phyloP scores from a whole-genome alignment of 345 rosid species.

The Eucalyptus regnans region DNA sequence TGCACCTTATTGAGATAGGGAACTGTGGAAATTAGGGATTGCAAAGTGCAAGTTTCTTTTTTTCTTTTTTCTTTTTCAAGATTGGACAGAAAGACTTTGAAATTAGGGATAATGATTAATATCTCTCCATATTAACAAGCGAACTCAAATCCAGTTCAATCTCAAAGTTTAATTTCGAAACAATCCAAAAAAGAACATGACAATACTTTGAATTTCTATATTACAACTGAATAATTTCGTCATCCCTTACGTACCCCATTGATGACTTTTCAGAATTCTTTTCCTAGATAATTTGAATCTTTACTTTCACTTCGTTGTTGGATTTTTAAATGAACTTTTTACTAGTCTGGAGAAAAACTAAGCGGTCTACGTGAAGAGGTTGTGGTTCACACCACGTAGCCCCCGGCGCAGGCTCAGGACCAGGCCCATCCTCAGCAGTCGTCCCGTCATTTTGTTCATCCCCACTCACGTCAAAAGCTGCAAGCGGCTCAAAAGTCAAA shows the following conservation, averaged over 20 bases:
- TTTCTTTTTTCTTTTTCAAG: background rate
- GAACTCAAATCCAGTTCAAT: too few relatives aligned
- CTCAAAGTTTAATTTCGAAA: background rate
- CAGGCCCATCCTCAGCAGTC: background rate
- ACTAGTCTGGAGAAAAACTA: background rate
- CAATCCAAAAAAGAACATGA: background rate
- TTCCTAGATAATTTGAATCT: background rate
- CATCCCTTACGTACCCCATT: background rate
- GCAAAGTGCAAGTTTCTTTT: background rate
- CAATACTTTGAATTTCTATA: background rate
- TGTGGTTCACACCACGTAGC: background rate
- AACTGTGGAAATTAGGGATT: background rate
- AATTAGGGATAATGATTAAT: background rate
- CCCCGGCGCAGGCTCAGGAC: background rate
- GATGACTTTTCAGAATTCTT: background rate
- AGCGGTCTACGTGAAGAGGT: background rate
- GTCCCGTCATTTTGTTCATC: background rate
- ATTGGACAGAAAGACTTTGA: background rate
- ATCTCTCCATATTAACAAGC: background rate
- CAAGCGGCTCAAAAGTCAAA: background rate
- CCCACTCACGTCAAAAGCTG: background rate
- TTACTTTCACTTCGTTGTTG: background rate
- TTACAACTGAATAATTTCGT: background rate
- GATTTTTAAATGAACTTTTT: background rate
- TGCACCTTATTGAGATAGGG: background rate